Conservation (phyloP, 129 eudicot species). For the Heracleum sosnowskyi region DNA sequence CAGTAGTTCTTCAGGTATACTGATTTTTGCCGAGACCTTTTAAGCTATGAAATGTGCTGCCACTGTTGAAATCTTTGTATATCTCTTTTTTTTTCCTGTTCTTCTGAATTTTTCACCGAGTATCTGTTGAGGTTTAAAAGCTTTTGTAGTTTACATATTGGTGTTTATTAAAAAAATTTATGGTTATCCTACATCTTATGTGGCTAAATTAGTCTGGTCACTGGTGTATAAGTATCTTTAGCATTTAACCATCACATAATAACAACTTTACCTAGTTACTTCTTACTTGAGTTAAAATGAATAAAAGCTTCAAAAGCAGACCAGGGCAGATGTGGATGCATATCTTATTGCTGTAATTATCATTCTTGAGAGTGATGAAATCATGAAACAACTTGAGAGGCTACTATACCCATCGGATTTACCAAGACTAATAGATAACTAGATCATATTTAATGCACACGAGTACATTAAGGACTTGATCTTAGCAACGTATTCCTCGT, state of each 20-base stretch:
- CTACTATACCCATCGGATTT: background rate
- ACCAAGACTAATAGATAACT: background rate
- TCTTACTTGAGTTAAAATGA: too few relatives aligned
- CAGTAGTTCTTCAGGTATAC: slow-evolving; percentile 66
- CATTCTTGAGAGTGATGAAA: background rate
- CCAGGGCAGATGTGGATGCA: background rate
- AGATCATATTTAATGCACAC: background rate
- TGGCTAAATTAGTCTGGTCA: background rate
- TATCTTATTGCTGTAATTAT: background rate
- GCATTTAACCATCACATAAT: too few relatives aligned
- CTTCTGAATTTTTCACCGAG: background rate
- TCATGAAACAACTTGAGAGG: background rate
- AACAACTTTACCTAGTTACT: background rate
- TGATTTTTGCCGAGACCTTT: background rate
- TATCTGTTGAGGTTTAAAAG: background rate
- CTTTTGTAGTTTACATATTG: background rate
- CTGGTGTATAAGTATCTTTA: background rate
- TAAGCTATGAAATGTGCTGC: background rate
- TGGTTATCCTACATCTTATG: background rate
- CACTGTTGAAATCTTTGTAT: background rate
- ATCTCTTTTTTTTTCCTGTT: background rate
- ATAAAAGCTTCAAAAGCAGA: background rate
- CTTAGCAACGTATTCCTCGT: background rate
- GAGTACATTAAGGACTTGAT: background rate
- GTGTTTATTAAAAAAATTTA: background rate